Percentiles rank a stretch among this genome's conserved stretches.
Evolutionary conservation across 2,329 filamentous ascomycete genomes (phyloP).

Genomic region (Fusarium tanahbumbuense): DNA sequence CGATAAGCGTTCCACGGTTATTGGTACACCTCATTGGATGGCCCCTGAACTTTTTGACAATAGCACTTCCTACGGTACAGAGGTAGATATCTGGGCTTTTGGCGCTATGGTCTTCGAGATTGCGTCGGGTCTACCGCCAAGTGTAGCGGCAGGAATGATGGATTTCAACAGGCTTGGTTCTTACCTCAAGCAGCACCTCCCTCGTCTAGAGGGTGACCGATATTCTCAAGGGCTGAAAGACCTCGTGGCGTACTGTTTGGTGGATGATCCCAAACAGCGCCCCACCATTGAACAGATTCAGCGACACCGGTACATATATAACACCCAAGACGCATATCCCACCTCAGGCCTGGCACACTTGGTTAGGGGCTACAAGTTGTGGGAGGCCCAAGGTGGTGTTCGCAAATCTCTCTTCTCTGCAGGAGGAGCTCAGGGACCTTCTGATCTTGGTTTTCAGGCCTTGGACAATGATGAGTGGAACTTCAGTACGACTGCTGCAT

Average conservation of each 20-base stretch:
- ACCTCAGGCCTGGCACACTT: slow-evolving; percentile 72
- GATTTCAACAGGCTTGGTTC: slow-evolving; percentile 63
- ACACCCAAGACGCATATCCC: slow-evolving; percentile 72
- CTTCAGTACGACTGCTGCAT: slow-evolving; percentile 73
- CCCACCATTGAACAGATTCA: slow-evolving; percentile 78
- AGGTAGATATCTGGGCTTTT: slow-evolving; percentile 87
- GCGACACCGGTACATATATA: slow-evolving; percentile 74
- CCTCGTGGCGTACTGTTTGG: slow-evolving; percentile 78
- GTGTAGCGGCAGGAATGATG: slow-evolving; percentile 66
- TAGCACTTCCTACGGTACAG: slow-evolving; percentile 73
- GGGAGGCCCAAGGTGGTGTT: slow-evolving; percentile 79
- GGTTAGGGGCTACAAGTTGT: slow-evolving; percentile 77
- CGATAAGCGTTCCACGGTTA: slow-evolving; percentile 82
- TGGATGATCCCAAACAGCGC: slow-evolving; percentile 74
- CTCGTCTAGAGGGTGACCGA: slow-evolving; percentile 76
- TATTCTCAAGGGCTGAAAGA: slow-evolving; percentile 77
- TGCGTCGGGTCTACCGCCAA: slow-evolving; percentile 80
- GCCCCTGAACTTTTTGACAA: slow-evolving; percentile 80
- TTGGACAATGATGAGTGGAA: slow-evolving; percentile 73
- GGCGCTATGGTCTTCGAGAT: slow-evolving; percentile 85
- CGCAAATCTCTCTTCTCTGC: slow-evolving; percentile 72
- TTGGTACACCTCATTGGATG: slow-evolving; percentile 90
- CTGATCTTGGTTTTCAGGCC: slow-evolving; percentile 57
- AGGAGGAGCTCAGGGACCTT: slow-evolving; percentile 67
- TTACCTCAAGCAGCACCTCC: slow-evolving; percentile 70